A percentile compares a stretch with the other conserved stretches of the same genome.
Conservation (phyloP, 345 rosid species). For the Ceriops tagal region DNA sequence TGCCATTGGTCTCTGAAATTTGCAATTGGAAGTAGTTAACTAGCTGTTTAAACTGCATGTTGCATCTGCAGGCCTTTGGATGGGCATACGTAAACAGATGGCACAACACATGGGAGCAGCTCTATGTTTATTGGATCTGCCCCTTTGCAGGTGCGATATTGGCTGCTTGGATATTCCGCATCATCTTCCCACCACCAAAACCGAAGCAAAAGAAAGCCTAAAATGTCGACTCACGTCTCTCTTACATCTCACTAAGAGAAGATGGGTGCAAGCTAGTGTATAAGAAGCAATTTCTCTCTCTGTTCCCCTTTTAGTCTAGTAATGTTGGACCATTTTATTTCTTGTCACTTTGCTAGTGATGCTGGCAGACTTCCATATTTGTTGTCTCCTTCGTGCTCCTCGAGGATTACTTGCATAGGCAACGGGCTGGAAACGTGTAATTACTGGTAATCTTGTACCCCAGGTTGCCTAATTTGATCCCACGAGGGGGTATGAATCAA, state of each 20-base stretch:
- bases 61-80: constrained; percentile 67
- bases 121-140: constrained; percentile 88
- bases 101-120: constrained; percentile 90
- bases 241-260: constrained; percentile 4
- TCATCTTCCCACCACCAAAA: constrained; percentile 45
- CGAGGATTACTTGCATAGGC: too few relatives aligned
- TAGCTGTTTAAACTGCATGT: background rate
- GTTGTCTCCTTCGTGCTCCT: too few relatives aligned
- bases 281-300: constrained; percentile 9
- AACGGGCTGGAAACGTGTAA: too few relatives aligned
- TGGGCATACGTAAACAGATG: constrained; percentile 83
- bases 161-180: constrained; percentile 75
- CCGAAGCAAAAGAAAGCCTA: constrained; percentile 60
- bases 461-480: too few relatives aligned
- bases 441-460: too few relatives aligned
- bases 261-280: background rate
- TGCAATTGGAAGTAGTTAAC: too few relatives aligned
- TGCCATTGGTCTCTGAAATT: too few relatives aligned
- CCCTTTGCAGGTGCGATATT: constrained; percentile 75
- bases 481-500: too few relatives aligned
- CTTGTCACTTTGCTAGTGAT: background rate
- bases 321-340: background rate
- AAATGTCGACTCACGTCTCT: background rate
- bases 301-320: background rate
- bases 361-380: background rate